These are phyloP conservation scores for Ensete glaucum DNA, from an alignment of 176 grass and related monocot species.

Conservation along the genomic window DNA sequence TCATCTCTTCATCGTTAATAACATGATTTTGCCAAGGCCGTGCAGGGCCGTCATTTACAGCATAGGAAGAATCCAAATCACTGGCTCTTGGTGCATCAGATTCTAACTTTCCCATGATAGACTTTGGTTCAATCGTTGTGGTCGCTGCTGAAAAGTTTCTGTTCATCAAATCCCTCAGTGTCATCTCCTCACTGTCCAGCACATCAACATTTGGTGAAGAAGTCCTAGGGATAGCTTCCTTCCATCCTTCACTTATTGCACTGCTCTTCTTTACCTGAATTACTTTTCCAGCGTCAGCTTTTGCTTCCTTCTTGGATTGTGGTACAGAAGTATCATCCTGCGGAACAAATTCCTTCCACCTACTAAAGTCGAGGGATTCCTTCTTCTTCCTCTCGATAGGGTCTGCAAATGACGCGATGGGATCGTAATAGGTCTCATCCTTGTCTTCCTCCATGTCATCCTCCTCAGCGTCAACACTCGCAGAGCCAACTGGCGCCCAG, in stretches of 20 bases:
- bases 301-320: conserved; percentile 20
- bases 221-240: conserved; percentile 2
- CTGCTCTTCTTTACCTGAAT: conserved; percentile 8
- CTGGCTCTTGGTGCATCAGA: background rate
- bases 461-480: conserved; percentile 17
- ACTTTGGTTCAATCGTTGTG: background rate
- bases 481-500: conserved; percentile 30
- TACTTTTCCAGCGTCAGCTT: conserved; percentile 17
- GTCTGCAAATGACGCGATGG: conserved; percentile 4
- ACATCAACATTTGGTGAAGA: conserved; percentile 6
- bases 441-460: conserved; percentile 40
- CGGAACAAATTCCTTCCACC: conserved; percentile 42
- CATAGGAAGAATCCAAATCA: background rate
- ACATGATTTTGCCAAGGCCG: background rate
- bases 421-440: conserved; percentile 45
- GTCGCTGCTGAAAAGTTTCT: background rate
- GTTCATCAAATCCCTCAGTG: background rate
- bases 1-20: background rate
- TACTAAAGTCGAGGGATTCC: conserved; percentile 70
- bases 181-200: conserved; percentile 9
- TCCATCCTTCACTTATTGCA: background rate
- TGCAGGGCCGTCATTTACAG: no score
- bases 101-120: background rate
- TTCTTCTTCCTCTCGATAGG: conserved; percentile 74
- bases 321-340: conserved; percentile 18